Evolutionary conservation across 495 filamentous ascomycete genomes (phyloP).

Genomic region (Friedmanniomyces endolithicus): DNA sequence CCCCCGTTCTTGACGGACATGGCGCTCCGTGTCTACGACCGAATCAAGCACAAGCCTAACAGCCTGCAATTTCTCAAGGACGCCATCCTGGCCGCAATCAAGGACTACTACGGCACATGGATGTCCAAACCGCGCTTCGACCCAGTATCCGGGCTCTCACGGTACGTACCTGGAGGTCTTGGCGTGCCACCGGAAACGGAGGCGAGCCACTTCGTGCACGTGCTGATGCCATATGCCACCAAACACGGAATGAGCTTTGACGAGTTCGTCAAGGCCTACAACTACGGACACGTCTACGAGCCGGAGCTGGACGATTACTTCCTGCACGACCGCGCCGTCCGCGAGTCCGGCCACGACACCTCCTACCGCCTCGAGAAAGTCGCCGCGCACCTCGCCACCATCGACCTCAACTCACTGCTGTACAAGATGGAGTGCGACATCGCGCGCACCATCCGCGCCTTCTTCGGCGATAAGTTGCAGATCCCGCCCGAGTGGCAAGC

Average conservation of each 20-base stretch:
- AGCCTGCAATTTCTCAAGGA: slow-evolving; percentile 64
- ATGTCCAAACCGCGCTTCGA: slow-evolving; percentile 68
- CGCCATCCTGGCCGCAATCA: slow-evolving; percentile 81
- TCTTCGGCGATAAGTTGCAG: slow-evolving; percentile 65
- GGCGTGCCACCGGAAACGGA: slow-evolving; percentile 94
- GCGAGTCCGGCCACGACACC: slow-evolving; percentile 96
- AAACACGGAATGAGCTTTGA: slow-evolving; percentile 71
- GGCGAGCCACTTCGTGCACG: slow-evolving; percentile 71
- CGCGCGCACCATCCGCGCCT: slow-evolving; percentile 60
- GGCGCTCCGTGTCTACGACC: slow-evolving; percentile 78
- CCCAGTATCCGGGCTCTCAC: slow-evolving; percentile 65
- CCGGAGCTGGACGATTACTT: slow-evolving; percentile 90
- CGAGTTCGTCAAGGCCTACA: slow-evolving; percentile 79
- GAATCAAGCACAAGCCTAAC: slow-evolving; percentile 58
- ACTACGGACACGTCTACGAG: slow-evolving; percentile 60
- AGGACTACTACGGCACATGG: slow-evolving; percentile 93
- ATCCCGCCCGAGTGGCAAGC: slow-evolving; percentile 71
- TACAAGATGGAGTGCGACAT: slow-evolving; percentile 97
- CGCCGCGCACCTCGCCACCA: slow-evolving; percentile 78
- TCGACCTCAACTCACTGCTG: slow-evolving; percentile 83
- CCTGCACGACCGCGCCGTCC: slow-evolving; percentile 83
- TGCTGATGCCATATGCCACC: slow-evolving; percentile 72
- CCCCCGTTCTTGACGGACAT: slow-evolving; percentile 97
- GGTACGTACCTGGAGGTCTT: slow-evolving; percentile 78
- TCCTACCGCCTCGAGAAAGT: slow-evolving; percentile 82